These are phyloP conservation scores for Galeopsis tetrahit DNA, from an alignment of 257 asterid genomes.

Conservation along the genomic window DNA sequence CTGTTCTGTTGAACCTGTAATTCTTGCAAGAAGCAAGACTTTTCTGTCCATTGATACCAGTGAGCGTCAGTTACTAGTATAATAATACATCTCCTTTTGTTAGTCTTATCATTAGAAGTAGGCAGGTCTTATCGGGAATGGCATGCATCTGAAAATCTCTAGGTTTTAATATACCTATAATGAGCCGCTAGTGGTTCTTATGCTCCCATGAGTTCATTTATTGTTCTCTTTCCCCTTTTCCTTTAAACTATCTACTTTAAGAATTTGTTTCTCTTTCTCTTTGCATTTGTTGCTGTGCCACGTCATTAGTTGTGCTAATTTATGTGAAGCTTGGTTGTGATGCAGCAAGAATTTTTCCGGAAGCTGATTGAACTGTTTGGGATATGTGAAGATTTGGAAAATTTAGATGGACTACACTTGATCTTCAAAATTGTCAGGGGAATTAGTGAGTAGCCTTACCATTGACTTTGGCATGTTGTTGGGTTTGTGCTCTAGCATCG, in stretches of 20 bases:
- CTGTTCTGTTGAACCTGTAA: slow-evolving; percentile 25
- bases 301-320: slow-evolving; percentile 30
- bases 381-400: slow-evolving; percentile 83
- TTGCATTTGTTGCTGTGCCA: slow-evolving; percentile 25
- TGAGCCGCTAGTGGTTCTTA: slow-evolving; percentile 6
- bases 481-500: slow-evolving; percentile 16
- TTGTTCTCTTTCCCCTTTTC: background rate
- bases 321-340: slow-evolving; percentile 36
- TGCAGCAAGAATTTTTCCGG: slow-evolving; percentile 81
- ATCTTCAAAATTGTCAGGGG: slow-evolving; percentile 85
- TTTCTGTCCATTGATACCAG: slow-evolving; percentile 19
- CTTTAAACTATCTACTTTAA: slow-evolving; percentile 22
- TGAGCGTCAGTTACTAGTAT: slow-evolving; percentile 5
- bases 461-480: slow-evolving; percentile 10
- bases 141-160: background rate
- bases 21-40: background rate
- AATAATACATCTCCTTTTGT: background rate
- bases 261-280: slow-evolving; percentile 15
- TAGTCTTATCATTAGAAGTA: background rate
- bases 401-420: slow-evolving; percentile 79
- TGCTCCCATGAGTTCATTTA: background rate
- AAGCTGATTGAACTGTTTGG: slow-evolving; percentile 83
- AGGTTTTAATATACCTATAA: background rate
- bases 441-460: slow-evolving; percentile 64
- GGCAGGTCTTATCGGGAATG: background rate